Conservation (phyloP, 2,329 filamentous ascomycete genomes). For the Ophiostoma quercus region DNA sequence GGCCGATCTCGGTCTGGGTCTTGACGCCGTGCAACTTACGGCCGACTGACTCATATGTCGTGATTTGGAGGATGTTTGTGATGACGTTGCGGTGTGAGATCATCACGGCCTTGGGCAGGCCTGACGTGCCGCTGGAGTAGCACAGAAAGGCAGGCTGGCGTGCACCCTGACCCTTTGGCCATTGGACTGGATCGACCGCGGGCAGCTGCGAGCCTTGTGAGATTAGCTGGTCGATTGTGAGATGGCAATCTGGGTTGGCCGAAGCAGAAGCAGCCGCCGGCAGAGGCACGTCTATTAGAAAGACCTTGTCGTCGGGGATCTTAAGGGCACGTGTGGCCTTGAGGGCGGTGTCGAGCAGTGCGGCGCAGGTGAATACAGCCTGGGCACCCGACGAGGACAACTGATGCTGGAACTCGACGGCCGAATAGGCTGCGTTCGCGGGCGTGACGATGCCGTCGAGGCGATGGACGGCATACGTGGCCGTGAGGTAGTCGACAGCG, state of each 20-base stretch:
- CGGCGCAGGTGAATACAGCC: slow-evolving; percentile 63
- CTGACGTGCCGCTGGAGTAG: slow-evolving; percentile 67
- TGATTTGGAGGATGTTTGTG: slow-evolving; percentile 62
- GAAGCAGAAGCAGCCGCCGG: slow-evolving; percentile 28
- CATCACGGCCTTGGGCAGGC: slow-evolving; percentile 73
- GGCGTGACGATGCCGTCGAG: slow-evolving; percentile 59
- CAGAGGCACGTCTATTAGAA: slow-evolving; percentile 56
- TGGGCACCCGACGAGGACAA: slow-evolving; percentile 59
- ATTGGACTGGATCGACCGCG: slow-evolving; percentile 44
- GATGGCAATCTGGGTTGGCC: slow-evolving; percentile 31
- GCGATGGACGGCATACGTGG: slow-evolving; percentile 50
- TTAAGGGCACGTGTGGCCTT: slow-evolving; percentile 56
- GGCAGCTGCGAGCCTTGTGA: slow-evolving; percentile 37
- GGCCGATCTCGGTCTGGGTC: slow-evolving; percentile 48
- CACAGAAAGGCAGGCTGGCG: slow-evolving; percentile 62
- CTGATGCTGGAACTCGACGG: slow-evolving; percentile 61
- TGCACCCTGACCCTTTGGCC: slow-evolving; percentile 51
- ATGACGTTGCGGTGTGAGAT: slow-evolving; percentile 72
- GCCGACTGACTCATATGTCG: slow-evolving; percentile 38
- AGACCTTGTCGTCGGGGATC: slow-evolving; percentile 58
- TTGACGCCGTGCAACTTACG: slow-evolving; percentile 32
- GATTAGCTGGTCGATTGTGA: slow-evolving; percentile 60
- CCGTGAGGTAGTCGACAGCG: slow-evolving; percentile 57
- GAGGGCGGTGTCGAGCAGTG: slow-evolving; percentile 57
- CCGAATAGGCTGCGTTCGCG: slow-evolving; percentile 65